Conservation (phyloP, 1,139 yeast genomes). For the Scheffersomyces parashehatae region DNA sequence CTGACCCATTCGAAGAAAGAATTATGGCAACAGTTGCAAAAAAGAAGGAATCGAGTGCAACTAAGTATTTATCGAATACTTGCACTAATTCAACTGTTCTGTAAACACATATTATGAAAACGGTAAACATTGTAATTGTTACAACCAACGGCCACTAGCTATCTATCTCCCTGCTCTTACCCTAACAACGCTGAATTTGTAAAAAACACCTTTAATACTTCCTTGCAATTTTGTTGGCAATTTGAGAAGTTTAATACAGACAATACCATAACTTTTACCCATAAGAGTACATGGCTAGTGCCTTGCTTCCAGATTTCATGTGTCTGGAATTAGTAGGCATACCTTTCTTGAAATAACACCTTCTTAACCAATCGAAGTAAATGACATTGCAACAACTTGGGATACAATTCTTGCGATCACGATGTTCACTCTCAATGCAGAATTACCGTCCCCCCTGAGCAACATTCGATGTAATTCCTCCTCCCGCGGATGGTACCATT, state of each 20-base stretch:
- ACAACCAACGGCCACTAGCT: constrained; percentile 53
- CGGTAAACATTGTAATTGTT: constrained; percentile 53
- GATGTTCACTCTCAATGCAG: constrained; percentile 62
- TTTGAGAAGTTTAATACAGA: constrained; percentile 28
- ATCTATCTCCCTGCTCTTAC: constrained; percentile 46
- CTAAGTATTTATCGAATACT: constrained; percentile 78
- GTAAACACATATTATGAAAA: constrained; percentile 75
- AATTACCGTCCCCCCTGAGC: constrained; percentile 31
- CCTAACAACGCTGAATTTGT: constrained; percentile 40
- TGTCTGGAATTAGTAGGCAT: background rate
- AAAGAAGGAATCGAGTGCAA: constrained; percentile 79
- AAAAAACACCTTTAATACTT: constrained; percentile 25
- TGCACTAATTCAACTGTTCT: constrained; percentile 76
- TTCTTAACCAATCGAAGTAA: constrained; percentile 58
- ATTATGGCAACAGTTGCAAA: constrained; percentile 52
- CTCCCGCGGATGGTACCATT: constrained; percentile 79
- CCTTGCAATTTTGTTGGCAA: constrained; percentile 25
- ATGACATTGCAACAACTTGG: constrained; percentile 73
- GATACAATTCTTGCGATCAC: constrained; percentile 83
- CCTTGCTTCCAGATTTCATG: constrained; percentile 7
- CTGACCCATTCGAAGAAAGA: constrained; percentile 50
- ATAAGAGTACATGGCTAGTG: constrained; percentile 41
- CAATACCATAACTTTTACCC: constrained; percentile 41
- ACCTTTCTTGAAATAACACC: constrained; percentile 35
- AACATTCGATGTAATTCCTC: constrained; percentile 70